Evolutionary conservation across 1,139 yeast genomes (phyloP).

Genomic region (Scheffersomyces titani): DNA sequence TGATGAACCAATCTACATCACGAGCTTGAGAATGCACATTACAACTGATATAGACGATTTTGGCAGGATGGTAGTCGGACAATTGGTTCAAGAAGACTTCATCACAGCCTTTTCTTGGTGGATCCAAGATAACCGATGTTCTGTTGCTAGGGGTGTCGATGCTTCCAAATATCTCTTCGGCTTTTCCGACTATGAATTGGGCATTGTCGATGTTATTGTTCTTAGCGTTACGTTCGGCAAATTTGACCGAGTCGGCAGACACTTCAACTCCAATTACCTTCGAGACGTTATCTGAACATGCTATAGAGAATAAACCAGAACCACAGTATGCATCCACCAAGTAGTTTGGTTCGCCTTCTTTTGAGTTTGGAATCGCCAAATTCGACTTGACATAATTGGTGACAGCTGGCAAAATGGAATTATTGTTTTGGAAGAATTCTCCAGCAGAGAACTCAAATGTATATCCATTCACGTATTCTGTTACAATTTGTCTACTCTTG

Average conservation of each 20-base stretch:
- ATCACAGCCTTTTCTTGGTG: constrained; percentile 97
- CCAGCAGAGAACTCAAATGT: constrained; percentile 89
- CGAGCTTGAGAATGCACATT: constrained; percentile 98
- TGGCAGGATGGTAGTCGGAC: constrained; percentile 78
- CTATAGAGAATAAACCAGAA: constrained; percentile 87
- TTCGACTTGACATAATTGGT: constrained; percentile 78
- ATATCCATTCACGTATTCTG: constrained; percentile 72
- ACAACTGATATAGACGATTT: constrained; percentile 90
- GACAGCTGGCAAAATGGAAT: constrained; percentile 81
- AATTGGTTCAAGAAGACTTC: constrained; percentile 82
- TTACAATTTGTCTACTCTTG: constrained; percentile 73
- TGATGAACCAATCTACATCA: constrained; percentile 81
- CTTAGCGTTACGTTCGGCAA: constrained; percentile 81
- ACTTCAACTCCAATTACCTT: constrained; percentile 93
- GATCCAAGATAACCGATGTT: constrained; percentile 92
- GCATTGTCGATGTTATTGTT: constrained; percentile 76
- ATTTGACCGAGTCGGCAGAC: constrained; percentile 85
- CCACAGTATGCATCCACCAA: constrained; percentile 98
- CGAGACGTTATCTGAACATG: constrained; percentile 78
- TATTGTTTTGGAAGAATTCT: constrained; percentile 94
- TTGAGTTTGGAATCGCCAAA: constrained; percentile 45
- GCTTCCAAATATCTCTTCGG: constrained; percentile 81
- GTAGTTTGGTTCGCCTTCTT: constrained; percentile 49
- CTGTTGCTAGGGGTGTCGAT: constrained; percentile 68
- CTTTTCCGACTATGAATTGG: constrained; percentile 85